A percentile compares a stretch with the other conserved stretches of the same genome.
Conservation (phyloP, 495 filamentous ascomycete species). For the Xylaria nigripes region DNA sequence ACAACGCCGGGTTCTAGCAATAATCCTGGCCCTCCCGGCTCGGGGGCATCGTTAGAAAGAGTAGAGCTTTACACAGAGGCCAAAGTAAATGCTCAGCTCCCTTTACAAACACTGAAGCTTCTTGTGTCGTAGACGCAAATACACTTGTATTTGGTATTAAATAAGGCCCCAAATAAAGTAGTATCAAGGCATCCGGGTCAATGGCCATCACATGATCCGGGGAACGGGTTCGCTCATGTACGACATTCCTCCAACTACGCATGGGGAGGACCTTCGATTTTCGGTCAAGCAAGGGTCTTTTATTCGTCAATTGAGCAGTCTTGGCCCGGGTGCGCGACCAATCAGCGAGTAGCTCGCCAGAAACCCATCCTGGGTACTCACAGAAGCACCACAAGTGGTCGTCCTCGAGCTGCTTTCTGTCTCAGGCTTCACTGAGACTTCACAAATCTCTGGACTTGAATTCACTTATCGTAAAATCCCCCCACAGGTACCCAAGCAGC, state of each 20-base stretch:
- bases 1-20: background rate
- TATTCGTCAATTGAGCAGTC: slow-evolving; percentile 12
- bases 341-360: slow-evolving; percentile 8
- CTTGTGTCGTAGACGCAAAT: slow-evolving; percentile 11
- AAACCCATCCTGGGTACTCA: slow-evolving; percentile 19
- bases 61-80: slow-evolving; percentile 3
- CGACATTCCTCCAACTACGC: slow-evolving; percentile 12
- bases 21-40: background rate
- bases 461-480: slow-evolving; percentile 31
- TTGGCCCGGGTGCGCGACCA: slow-evolving; percentile 9
- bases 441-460: slow-evolving; percentile 29
- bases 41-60: slow-evolving; percentile 1
- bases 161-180: slow-evolving; percentile 16
- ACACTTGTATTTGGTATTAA: slow-evolving; percentile 10
- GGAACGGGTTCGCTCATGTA: slow-evolving; percentile 20
- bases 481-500: slow-evolving; percentile 28
- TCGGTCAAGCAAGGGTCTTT: slow-evolving; percentile 12
- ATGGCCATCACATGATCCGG: slow-evolving; percentile 24
- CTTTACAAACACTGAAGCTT: slow-evolving; percentile 4
- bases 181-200: slow-evolving; percentile 9
- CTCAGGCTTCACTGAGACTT: slow-evolving; percentile 31
- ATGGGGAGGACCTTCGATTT: slow-evolving; percentile 11
- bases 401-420: slow-evolving; percentile 30
- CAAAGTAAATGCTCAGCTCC: background rate
- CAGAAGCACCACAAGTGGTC: slow-evolving; percentile 27